Conservation (phyloP, 2,329 filamentous ascomycete genomes). For the Paraphaeosphaeria sporulosa region DNA sequence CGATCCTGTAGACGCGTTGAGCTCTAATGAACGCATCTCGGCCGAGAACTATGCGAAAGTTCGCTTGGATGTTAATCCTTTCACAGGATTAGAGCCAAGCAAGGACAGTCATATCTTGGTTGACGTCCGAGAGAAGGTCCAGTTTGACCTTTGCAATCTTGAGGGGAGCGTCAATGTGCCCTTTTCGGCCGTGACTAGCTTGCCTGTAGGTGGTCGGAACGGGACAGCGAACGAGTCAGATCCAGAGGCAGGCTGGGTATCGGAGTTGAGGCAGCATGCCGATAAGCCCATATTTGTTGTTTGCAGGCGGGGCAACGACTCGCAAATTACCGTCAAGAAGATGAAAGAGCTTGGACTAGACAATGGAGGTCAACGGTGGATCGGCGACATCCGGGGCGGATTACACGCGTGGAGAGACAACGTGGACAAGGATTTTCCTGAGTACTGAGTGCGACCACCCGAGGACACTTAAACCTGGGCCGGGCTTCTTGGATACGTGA, state of each 20-base stretch:
- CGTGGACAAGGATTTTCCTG: slow-evolving; percentile 67
- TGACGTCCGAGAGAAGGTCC: slow-evolving; percentile 84
- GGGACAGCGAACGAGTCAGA: slow-evolving; percentile 11
- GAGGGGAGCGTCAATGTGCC: slow-evolving; percentile 78
- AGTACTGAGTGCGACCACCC: slow-evolving; percentile 54
- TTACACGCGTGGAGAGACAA: slow-evolving; percentile 75
- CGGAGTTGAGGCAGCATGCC: slow-evolving; percentile 32
- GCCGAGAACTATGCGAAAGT: slow-evolving; percentile 65
- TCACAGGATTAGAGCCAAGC: slow-evolving; percentile 38
- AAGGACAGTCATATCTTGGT: slow-evolving; percentile 66
- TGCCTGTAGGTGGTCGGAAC: slow-evolving; percentile 10
- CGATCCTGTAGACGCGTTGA: slow-evolving; percentile 64
- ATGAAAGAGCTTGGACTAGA: slow-evolving; percentile 69
- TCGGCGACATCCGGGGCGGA: slow-evolving; percentile 76
- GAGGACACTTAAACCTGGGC: not conserved
- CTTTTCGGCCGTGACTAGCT: slow-evolving; percentile 63
- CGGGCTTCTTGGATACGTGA: not conserved
- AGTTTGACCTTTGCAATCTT: slow-evolving; percentile 82
- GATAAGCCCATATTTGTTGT: slow-evolving; percentile 71
- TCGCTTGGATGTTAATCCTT: slow-evolving; percentile 41
- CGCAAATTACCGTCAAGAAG: slow-evolving; percentile 72
- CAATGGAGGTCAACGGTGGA: slow-evolving; percentile 61
- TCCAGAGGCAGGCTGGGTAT: slow-evolving; percentile 37
- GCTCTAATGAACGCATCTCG: slow-evolving; percentile 71
- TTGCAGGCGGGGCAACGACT: slow-evolving; percentile 80